Evolutionary conservation across 139 green algal genomes (phyloP).

Genomic region (Gonium pectorale): DNA sequence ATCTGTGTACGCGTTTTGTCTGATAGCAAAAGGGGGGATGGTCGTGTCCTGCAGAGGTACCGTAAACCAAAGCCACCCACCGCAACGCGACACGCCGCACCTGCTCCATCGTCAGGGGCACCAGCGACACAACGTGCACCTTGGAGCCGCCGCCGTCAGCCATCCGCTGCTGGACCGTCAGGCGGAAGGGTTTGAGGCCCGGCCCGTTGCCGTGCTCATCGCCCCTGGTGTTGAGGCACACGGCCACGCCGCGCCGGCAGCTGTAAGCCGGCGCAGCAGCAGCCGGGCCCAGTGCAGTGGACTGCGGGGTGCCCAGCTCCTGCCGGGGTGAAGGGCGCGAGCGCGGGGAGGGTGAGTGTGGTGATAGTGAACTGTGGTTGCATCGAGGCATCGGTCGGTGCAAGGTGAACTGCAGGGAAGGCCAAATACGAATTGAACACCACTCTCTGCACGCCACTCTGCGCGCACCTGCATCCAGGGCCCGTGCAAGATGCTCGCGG

Average conservation of each 20-base stretch:
- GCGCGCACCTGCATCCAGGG: slow-evolving; percentile 15
- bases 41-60: no score
- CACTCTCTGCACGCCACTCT: neutral
- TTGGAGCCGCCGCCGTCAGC: neutral
- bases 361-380: neutral
- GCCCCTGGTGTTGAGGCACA: neutral
- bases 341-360: neutral
- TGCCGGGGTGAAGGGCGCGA: neutral
- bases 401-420: neutral
- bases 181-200: neutral
- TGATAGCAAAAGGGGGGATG: no score
- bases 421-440: neutral
- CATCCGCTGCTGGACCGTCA: slow-evolving; percentile 4
- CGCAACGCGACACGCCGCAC: no score
- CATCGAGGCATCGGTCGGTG: neutral
- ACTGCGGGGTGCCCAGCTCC: neutral
- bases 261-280: neutral
- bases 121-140: neutral
- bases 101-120: neutral
- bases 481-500: neutral
- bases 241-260: slow-evolving; percentile 11
- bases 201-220: neutral
- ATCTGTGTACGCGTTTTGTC: no score
- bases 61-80: no score
- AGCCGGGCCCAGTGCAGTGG: neutral